Percentiles rank a stretch among this genome's conserved stretches.
Evolutionary conservation across 805 yeast species (phyloP).

Genomic region (Candida coquimbonensis): DNA sequence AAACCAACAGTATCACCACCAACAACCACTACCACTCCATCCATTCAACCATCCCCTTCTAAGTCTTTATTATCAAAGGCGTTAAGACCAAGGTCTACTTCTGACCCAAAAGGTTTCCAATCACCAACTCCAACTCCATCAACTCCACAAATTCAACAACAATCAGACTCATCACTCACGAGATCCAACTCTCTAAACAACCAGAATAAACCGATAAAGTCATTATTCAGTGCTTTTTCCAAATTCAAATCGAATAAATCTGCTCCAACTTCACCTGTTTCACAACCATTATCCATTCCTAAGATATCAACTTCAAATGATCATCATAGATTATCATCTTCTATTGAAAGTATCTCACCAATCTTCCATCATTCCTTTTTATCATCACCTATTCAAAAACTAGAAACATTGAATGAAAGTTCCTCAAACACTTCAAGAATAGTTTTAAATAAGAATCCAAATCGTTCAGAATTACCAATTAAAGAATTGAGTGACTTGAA

Average conservation of each 20-base stretch:
- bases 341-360: slow-evolving; percentile 13
- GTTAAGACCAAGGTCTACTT: slow-evolving; percentile 20
- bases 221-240: slow-evolving; percentile 26
- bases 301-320: not conserved
- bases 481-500: slow-evolving; percentile 22
- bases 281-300: slow-evolving; percentile 15
- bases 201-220: slow-evolving; percentile 22
- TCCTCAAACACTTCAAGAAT: slow-evolving; percentile 21
- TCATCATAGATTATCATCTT: slow-evolving; percentile 3
- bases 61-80: slow-evolving; percentile 19
- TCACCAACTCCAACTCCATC: not conserved
- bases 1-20: not conserved
- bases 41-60: not conserved
- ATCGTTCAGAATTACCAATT: slow-evolving; percentile 29
- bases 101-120: slow-evolving; percentile 14
- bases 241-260: slow-evolving; percentile 17
- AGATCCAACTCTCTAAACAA: slow-evolving; percentile 2
- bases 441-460: slow-evolving; percentile 39
- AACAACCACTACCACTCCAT: not conserved
- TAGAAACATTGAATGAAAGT: slow-evolving; percentile 2
- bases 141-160: not conserved
- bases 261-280: slow-evolving; percentile 15
- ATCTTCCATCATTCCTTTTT: slow-evolving; percentile 6
- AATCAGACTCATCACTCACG: not conserved
- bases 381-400: slow-evolving; percentile 5